Evolutionary conservation across 2,329 filamentous ascomycete species (phyloP), one percentile per base, ranked within the genome.

Genomic region (Orbilia brochopaga): DNA sequence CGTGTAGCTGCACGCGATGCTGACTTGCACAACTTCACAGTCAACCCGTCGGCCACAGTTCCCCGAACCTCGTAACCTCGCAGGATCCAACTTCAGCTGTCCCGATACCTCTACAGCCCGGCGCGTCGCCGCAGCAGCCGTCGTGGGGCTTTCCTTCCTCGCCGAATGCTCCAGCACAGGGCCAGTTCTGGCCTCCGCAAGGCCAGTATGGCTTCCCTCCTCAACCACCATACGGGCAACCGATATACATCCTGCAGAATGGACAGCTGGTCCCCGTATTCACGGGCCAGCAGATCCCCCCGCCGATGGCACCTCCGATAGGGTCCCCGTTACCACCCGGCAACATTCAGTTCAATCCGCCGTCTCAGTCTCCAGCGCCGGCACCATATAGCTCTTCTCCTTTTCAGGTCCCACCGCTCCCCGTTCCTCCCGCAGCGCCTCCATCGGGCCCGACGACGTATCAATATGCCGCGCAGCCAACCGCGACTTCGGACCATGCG

Each of bases 251-350:
- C 21, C 37, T 70, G 48, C 66, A 70, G 35, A 64, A 64, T 51
- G 66, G 66, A 42, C 66, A 70, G 40, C 21, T 70, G 32, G 66
- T 70, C 2, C 66, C 66, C 10, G 54, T 70, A 1, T 70, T 53
- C 40, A 60, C 66, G 27, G 59, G 66, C 19, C 65, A 69, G 37
- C 65, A 57, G 52, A 27, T 69, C 2, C 5, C 37, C 15, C 37
- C 37, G 32, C 50, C 48, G 13, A 51, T 60, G 13, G 58, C 65
- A n/a, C 58, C 52, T 11, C 51, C 52, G 44, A 27, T 70, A 13
- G 59, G 40, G 17, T 70, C 66, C 10, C 66, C 66, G 1, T 44
- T 24, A 13, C 21, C 58, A 15, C 53, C 23, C 27, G 24, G 23
- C 19, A 55, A 32, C 1, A 53, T 56, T 17, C 58, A 56, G n/a